These are phyloP conservation scores for Leccinum griseonigrum DNA, from an alignment of 1,284 basidiomycete genomes.

Conservation along the genomic window DNA sequence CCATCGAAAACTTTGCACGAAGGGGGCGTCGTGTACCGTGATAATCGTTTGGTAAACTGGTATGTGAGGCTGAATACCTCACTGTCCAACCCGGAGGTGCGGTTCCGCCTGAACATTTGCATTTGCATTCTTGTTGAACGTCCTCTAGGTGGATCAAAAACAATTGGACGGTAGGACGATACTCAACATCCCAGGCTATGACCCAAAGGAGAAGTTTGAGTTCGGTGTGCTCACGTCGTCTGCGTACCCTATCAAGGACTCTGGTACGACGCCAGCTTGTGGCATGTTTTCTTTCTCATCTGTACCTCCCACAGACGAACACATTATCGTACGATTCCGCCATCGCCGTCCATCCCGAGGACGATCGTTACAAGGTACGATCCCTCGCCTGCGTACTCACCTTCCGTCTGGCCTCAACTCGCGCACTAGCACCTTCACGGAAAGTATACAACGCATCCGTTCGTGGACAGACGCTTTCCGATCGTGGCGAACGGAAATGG, in stretches of 20 bases:
- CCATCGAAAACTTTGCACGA: slow-evolving; percentile 92
- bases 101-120: slow-evolving; percentile 1
- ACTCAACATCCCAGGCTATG: slow-evolving; percentile 62
- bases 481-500: too few relatives aligned
- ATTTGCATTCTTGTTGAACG: slow-evolving; percentile 2
- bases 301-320: slow-evolving; percentile 38
- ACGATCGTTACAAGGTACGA: slow-evolving; percentile 77
- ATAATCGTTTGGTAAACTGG: slow-evolving; percentile 99
- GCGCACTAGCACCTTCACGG: background rate
- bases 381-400: background rate
- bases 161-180: slow-evolving; percentile 58
- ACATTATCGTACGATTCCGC: slow-evolving; percentile 96
- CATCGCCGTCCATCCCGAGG: slow-evolving; percentile 95
- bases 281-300: background rate
- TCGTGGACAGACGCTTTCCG: too few relatives aligned
- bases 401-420: background rate
- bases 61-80: slow-evolving; percentile 53
- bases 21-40: slow-evolving; percentile 93
- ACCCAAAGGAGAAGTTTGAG: slow-evolving; percentile 91
- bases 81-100: slow-evolving; percentile 69
- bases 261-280: background rate
- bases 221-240: background rate
- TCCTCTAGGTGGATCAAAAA: slow-evolving; percentile 84
- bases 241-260: background rate
- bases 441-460: too few relatives aligned